A percentile compares a stretch with the other conserved stretches of the same genome.
These are phyloP conservation scores for Crithidia expoeki DNA, from an alignment of 208 protist genomes.

Conservation along the genomic window DNA sequence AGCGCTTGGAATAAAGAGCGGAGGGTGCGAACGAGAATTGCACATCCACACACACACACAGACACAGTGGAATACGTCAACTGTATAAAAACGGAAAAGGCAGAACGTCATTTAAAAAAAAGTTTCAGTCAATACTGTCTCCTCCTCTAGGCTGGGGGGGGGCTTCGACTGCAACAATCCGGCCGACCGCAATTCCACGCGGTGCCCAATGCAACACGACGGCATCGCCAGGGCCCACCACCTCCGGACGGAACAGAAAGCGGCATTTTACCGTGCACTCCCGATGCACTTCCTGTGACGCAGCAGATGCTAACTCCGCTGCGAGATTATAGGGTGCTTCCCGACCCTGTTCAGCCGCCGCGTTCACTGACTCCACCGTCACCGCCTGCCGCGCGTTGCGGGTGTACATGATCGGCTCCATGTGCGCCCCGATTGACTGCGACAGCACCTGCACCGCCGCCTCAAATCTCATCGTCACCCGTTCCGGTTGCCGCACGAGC, in stretches of 20 bases:
- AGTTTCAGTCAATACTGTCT: no score
- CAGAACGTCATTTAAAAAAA: no score
- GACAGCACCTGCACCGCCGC: constrained; percentile 58
- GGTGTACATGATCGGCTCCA: constrained; percentile 81
- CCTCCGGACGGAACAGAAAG: constrained; percentile 83
- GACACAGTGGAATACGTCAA: no score
- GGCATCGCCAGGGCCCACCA: constrained; percentile 54
- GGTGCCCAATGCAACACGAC: constrained; percentile 81
- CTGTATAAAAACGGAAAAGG: no score
- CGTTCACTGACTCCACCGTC: constrained; percentile 31
- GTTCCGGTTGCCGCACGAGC: constrained; percentile 35
- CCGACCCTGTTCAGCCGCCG: background rate
- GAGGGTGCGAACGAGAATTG: no score
- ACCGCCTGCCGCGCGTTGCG: constrained; percentile 82
- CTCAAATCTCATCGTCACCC: constrained; percentile 36
- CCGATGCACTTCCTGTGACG: constrained; percentile 1
- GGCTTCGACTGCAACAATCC: constrained; percentile 20
- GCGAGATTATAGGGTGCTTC: no score
- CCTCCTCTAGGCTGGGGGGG: background rate
- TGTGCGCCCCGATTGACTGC: constrained; percentile 52
- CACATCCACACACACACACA: no score
- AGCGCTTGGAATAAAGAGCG: no score
- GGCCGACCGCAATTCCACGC: constrained; percentile 71
- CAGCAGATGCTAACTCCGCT: background rate
- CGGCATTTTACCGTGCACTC: constrained; percentile 34